Conservation (phyloP, 2,329 filamentous ascomycete species). For the Cordyceps militaris region DNA sequence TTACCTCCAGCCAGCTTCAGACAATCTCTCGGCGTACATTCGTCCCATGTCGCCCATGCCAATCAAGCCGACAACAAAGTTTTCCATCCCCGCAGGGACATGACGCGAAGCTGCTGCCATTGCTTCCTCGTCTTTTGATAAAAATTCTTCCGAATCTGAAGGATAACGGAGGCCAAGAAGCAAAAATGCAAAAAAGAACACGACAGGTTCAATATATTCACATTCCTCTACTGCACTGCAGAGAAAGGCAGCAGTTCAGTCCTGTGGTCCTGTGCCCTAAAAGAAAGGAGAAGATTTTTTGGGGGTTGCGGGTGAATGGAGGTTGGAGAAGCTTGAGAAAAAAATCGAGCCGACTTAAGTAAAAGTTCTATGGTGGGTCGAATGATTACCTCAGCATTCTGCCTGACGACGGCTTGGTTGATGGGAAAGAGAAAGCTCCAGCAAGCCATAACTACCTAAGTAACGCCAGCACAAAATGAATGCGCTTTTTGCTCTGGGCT, state of each 20-base stretch:
- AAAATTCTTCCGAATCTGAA: background rate
- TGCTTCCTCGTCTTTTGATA: conserved; percentile 2
- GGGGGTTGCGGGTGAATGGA: background rate
- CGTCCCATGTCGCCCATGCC: conserved; percentile 99
- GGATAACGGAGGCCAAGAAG: conserved; percentile 4
- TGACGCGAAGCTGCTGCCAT: conserved; percentile 23
- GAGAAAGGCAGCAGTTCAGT: background rate
- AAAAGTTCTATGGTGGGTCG: conserved; percentile 11
- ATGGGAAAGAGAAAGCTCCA: background rate
- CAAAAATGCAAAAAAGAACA: conserved; percentile 14
- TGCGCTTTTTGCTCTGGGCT: conserved; percentile 62
- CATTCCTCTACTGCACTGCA: conserved; percentile 16
- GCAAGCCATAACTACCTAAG: background rate
- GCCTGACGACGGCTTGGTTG: background rate
- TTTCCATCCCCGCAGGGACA: conserved; percentile 47
- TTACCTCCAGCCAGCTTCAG: conserved; percentile 92
- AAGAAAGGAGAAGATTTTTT: background rate
- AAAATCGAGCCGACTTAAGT: conserved; percentile 13
- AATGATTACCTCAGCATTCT: conserved; percentile 9
- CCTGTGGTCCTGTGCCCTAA: background rate
- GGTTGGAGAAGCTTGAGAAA: conserved; percentile 13
- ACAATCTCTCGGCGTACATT: conserved; percentile 90
- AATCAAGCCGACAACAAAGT: conserved; percentile 83
- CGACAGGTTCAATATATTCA: conserved; percentile 19
- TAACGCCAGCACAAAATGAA: conserved; percentile 31